These are phyloP conservation scores for Kockiozyma suomiensis DNA, from an alignment of 805 yeast genomes.

Conservation along the genomic window DNA sequence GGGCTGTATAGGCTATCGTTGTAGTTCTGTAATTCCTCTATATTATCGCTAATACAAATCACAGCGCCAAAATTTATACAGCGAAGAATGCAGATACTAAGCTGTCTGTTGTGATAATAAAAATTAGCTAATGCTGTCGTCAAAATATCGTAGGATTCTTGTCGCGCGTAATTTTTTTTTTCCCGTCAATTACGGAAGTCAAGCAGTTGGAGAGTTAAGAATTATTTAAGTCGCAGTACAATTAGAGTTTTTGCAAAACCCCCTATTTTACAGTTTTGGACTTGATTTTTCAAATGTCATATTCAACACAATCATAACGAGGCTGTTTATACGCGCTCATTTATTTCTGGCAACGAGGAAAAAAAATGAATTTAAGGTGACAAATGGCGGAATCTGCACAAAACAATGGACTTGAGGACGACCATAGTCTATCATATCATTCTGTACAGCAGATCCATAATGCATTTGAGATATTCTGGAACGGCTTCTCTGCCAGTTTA, in stretches of 20 bases:
- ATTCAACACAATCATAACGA: too few relatives aligned
- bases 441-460: slow-evolving; percentile 18
- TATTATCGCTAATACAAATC: too few relatives aligned
- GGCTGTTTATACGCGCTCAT: too few relatives aligned
- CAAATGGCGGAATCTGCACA: not conserved
- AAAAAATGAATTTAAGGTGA: not conserved
- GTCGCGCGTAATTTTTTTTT: slow-evolving; percentile 16
- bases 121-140: too few relatives aligned
- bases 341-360: not conserved
- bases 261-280: too few relatives aligned
- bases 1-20: not conserved
- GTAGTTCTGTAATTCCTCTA: not conserved
- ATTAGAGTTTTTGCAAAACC: not conserved
- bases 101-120: too few relatives aligned
- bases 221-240: not conserved
- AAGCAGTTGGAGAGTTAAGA: not conserved
- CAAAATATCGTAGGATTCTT: too few relatives aligned
- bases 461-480: slow-evolving; percentile 18
- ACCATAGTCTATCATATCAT: slow-evolving; percentile 19
- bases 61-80: not conserved
- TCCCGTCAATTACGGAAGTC: not conserved
- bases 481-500: not conserved
- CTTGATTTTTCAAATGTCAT: too few relatives aligned
- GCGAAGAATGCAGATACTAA: not conserved
- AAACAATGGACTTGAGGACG: slow-evolving; percentile 2